These are phyloP conservation scores for Juncus inflexus DNA, from an alignment of 176 grass and related monocot genomes.

Conservation along the genomic window DNA sequence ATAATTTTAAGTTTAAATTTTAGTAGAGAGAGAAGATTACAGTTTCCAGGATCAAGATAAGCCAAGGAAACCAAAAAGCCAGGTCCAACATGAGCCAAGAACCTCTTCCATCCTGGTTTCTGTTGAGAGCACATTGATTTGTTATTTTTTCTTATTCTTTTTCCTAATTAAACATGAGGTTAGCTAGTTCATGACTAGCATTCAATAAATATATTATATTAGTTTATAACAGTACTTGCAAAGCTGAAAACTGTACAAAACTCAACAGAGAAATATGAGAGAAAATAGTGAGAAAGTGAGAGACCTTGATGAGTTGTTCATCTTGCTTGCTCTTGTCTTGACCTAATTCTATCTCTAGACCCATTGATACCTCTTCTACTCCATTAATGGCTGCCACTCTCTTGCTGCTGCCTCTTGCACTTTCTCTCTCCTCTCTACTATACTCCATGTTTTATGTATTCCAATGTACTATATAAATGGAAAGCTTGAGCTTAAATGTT, in stretches of 20 bases:
- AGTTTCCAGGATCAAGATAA: slow-evolving; percentile 78
- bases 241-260: background rate
- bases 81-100: slow-evolving; percentile 65
- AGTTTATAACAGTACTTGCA: too few species aligned
- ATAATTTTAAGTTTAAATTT: too few species aligned
- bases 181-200: too few species aligned
- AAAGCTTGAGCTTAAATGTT: background rate
- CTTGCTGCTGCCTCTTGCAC: slow-evolving; percentile 12
- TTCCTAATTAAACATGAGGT: background rate
- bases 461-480: background rate
- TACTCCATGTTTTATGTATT: slow-evolving; percentile 8
- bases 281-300: background rate
- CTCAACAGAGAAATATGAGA: background rate
- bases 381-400: slow-evolving; percentile 16
- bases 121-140: slow-evolving; percentile 16
- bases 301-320: slow-evolving; percentile 15
- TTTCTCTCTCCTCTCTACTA: slow-evolving; percentile 6
- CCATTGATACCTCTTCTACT: background rate
- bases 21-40: slow-evolving; percentile 34
- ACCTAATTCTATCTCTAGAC: slow-evolving; percentile 4
- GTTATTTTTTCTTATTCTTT: background rate
- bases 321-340: slow-evolving; percentile 13
- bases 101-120: slow-evolving; percentile 55
- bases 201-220: too few species aligned
- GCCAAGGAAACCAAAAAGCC: slow-evolving; percentile 77